These are phyloP conservation scores for Talaromyces albobiverticillius DNA, from an alignment of 2,329 filamentous ascomycete species.

Conservation along the genomic window DNA sequence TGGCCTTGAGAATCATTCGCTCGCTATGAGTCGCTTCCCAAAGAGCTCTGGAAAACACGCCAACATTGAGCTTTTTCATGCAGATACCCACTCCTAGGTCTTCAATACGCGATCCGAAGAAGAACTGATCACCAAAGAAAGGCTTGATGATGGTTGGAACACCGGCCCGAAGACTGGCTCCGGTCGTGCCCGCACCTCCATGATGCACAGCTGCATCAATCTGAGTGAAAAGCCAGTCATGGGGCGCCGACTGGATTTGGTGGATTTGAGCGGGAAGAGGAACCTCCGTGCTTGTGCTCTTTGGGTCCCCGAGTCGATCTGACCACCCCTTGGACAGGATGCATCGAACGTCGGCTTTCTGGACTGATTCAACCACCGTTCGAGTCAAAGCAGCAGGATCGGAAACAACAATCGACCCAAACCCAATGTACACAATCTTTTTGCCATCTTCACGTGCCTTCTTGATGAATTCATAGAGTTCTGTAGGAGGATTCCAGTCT, in stretches of 20 bases:
- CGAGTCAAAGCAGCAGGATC: conserved; percentile 85
- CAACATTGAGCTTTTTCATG: conserved; percentile 85
- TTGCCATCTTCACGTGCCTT: conserved; percentile 77
- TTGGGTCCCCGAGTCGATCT: conserved; percentile 67
- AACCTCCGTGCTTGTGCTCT: conserved; percentile 61
- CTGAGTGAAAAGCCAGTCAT: conserved; percentile 94
- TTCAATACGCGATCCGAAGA: conserved; percentile 86
- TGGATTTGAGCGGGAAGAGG: conserved; percentile 75
- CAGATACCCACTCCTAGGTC: conserved; percentile 90
- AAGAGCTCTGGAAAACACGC: conserved; percentile 76
- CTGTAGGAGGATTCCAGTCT: conserved; percentile 69
- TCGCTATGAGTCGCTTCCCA: conserved; percentile 90
- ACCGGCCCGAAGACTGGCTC: conserved; percentile 84
- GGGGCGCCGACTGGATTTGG: conserved; percentile 84
- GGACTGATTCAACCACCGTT: conserved; percentile 88
- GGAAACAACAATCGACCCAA: conserved; percentile 91
- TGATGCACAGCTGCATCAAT: conserved; percentile 95
- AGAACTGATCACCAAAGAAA: conserved; percentile 98
- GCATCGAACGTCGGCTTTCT: conserved; percentile 88
- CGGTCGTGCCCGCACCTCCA: conserved; percentile 90
- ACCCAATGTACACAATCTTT: conserved; percentile 94
- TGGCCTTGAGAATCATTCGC: conserved; percentile 86
- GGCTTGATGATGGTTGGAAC: conserved; percentile 93
- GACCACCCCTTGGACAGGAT: conserved; percentile 98
- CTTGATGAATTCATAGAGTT: conserved; percentile 77